phyloP scores from a whole-genome alignment of 2,329 filamentous ascomycete genomes.

The Talaromyces sp. region DNA sequence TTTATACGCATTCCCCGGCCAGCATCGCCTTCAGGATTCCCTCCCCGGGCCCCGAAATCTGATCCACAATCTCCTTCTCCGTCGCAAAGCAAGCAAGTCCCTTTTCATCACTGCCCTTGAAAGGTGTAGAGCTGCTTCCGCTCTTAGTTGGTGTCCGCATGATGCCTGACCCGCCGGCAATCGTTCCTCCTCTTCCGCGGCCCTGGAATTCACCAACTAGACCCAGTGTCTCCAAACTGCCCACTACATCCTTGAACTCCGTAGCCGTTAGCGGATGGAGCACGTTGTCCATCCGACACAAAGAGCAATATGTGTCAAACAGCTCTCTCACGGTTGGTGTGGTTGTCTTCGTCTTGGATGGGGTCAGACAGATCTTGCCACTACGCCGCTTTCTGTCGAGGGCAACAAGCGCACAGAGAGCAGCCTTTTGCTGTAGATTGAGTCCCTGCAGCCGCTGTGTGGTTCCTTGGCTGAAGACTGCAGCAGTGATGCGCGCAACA shows the following conservation, averaged over 20 bases:
- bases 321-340: constrained; percentile 79
- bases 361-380: constrained; percentile 43
- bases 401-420: constrained; percentile 79
- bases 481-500: constrained; percentile 83
- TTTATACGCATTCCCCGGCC: constrained; percentile 28
- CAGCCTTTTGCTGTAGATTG: constrained; percentile 94
- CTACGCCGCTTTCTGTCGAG: constrained; percentile 67
- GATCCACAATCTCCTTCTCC: constrained; percentile 70
- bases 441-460: constrained; percentile 77
- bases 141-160: constrained; percentile 67
- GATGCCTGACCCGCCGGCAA: constrained; percentile 39
- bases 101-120: constrained; percentile 63
- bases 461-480: constrained; percentile 85
- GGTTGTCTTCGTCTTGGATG: constrained; percentile 52
- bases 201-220: constrained; percentile 67
- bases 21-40: constrained; percentile 40
- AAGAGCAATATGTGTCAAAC: constrained; percentile 73
- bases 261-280: constrained; percentile 84
- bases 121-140: constrained; percentile 47
- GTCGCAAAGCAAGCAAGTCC: constrained; percentile 72
- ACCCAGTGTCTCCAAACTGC: constrained; percentile 81
- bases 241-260: constrained; percentile 90
- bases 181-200: constrained; percentile 62
- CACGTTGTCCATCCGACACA: constrained; percentile 83
- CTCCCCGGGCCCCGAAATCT: constrained; percentile 55